Conservation (phyloP, 495 filamentous ascomycete genomes). For the Talaromyces ruber region DNA sequence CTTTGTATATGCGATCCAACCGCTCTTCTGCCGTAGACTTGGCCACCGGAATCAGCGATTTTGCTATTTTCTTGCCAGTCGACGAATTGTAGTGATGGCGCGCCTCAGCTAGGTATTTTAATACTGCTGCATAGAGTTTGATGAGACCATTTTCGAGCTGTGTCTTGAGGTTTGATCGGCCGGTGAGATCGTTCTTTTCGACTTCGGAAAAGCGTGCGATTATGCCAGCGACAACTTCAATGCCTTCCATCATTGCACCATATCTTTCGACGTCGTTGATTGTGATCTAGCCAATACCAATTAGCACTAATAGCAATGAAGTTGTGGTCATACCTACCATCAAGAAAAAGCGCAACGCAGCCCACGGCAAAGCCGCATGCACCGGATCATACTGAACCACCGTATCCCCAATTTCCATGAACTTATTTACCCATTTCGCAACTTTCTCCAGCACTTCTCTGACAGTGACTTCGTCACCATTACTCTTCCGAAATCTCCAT, state of each 20-base stretch:
- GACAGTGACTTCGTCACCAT: constrained; percentile 20
- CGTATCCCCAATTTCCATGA: constrained; percentile 28
- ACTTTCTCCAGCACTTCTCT: constrained; percentile 28
- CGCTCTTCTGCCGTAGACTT: constrained; percentile 36
- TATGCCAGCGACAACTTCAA: constrained; percentile 9
- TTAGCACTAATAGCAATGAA: no score
- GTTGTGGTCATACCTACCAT: constrained; percentile 1
- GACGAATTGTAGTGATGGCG: constrained; percentile 7
- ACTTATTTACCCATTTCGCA: constrained; percentile 25
- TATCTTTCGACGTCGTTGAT: constrained; percentile 10
- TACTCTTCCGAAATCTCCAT: constrained; percentile 12
- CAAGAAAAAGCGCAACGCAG: constrained; percentile 30
- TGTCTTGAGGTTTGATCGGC: constrained; percentile 4
- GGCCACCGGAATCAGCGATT: background rate
- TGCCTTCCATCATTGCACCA: constrained; percentile 10
- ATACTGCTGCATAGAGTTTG: constrained; percentile 11
- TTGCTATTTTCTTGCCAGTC: background rate
- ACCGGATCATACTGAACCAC: constrained; percentile 27
- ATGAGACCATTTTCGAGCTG: constrained; percentile 15
- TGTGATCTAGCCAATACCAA: constrained; percentile 1
- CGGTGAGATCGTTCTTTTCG: constrained; percentile 8
- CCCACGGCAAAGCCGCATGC: constrained; percentile 38
- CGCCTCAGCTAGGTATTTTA: constrained; percentile 12
- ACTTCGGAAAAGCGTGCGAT: constrained; percentile 11
- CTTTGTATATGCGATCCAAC: constrained; percentile 65